Percentiles rank a stretch among this genome's conserved stretches.
Evolutionary conservation across 768 basidiomycete genomes (phyloP).

Genomic region (Steccherinum ochraceum): DNA sequence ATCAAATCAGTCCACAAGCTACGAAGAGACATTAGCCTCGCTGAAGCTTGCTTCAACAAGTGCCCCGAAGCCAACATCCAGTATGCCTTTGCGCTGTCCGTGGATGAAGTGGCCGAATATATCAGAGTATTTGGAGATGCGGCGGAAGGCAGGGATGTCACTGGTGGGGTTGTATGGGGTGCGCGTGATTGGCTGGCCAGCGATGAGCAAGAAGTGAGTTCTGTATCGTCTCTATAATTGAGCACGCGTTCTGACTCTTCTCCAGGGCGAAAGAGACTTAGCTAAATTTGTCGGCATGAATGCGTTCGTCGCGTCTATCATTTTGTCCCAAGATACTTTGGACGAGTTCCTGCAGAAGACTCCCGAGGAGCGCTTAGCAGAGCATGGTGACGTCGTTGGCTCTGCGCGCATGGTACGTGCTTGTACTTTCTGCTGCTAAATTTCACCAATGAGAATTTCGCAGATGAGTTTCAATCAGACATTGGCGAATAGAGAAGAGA

Average conservation of each 20-base stretch:
- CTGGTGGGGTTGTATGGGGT: constrained; percentile 47
- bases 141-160: constrained; percentile 39
- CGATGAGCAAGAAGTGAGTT: constrained; percentile 39
- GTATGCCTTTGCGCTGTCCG: constrained; percentile 58
- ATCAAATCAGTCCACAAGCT: constrained; percentile 67
- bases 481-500: constrained; percentile 28
- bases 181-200: constrained; percentile 56
- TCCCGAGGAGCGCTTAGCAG: constrained; percentile 38
- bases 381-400: constrained; percentile 44
- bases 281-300: constrained; percentile 59
- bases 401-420: constrained; percentile 44
- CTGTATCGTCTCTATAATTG: constrained; percentile 28
- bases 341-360: constrained; percentile 49
- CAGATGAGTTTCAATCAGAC: constrained; percentile 31
- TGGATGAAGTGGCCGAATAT: constrained; percentile 50
- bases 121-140: constrained; percentile 54
- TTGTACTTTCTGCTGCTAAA: neutral
- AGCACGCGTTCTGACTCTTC: constrained; percentile 36
- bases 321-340: constrained; percentile 48
- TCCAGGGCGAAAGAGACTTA: constrained; percentile 57
- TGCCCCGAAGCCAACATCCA: constrained; percentile 34
- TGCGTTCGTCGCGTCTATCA: constrained; percentile 56
- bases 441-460: constrained; percentile 7
- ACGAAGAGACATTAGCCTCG: constrained; percentile 52
- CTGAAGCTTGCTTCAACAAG: constrained; percentile 54